Conservation (phyloP, 1,139 yeast genomes). For the Taiozyma onychis region DNA sequence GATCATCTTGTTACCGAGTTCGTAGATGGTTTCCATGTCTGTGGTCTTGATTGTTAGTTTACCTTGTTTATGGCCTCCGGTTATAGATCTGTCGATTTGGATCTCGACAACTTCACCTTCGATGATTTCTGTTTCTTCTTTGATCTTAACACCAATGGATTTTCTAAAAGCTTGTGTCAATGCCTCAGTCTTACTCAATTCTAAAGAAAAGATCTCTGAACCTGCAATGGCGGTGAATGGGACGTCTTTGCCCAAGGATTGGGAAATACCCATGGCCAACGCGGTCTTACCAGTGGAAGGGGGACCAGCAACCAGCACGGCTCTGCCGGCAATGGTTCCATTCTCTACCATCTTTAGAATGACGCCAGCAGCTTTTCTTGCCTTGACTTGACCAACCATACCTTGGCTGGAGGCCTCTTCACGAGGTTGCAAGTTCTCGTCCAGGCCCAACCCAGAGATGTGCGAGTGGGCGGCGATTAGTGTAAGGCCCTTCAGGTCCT, state of each 20-base stretch:
- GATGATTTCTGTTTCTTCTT: constrained; percentile 94
- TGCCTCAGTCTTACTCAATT: constrained; percentile 91
- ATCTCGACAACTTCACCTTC: constrained; percentile 99
- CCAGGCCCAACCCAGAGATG: constrained; percentile 90
- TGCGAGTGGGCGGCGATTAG: constrained; percentile 96
- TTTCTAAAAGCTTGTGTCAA: constrained; percentile 94
- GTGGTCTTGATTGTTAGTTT: constrained; percentile 96
- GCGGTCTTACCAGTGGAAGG: constrained; percentile 99
- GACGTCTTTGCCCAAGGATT: constrained; percentile 81
- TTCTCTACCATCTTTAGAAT: constrained; percentile 89
- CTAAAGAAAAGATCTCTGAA: constrained; percentile 87
- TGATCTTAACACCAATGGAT: constrained; percentile 90
- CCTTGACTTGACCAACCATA: constrained; percentile 95
- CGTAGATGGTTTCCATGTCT: constrained; percentile 98
- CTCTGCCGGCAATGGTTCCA: constrained; percentile 95
- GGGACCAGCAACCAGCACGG: constrained; percentile 94
- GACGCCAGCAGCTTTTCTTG: constrained; percentile 94
- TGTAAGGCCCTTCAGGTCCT: constrained; percentile 53
- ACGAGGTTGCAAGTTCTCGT: constrained; percentile 75
- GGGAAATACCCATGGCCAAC: constrained; percentile 94
- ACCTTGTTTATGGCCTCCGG: constrained; percentile 98
- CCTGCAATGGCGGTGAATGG: constrained; percentile 97
- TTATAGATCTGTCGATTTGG: constrained; percentile 91
- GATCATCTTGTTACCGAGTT: constrained; percentile 95
- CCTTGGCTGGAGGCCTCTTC: constrained; percentile 70